Evolutionary conservation across 805 yeast species (phyloP), one percentile per base, ranked within the genome.

Genomic region (Kluyveromyces lactis): DNA sequence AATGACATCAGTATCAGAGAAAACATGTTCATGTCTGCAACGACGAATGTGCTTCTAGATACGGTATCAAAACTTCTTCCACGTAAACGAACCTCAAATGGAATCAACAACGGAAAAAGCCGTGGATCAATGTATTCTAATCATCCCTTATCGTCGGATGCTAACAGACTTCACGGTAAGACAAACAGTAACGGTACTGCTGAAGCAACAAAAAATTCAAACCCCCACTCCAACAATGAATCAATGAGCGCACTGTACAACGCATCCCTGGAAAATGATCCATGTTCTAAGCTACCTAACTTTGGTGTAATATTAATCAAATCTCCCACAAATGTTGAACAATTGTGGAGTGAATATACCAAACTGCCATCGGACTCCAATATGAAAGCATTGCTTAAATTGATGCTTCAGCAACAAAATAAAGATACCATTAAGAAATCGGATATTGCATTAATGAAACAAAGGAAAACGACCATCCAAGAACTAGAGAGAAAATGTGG

Each of bases 281-380:
- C 57, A 7, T 52, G 58, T 39, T 42, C 49, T 7, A 31, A 38
- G 12, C 39, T 52, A 24, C 47, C 53, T 3, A 55, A 56, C 41
- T 53, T 46, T 42, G 60, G 58, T 12, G 61, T 56, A 1, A 43
- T 55, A 3, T 42, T 56, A 17, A 44, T 55, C 12, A 55, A 53
- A 36, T 56, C 60, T 26, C 61, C 60, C 6, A 46, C 51, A 15
- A 49, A 55, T 3, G 50, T 55, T 9, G 33, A 44, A 2, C 58
- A 56, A 31, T 39, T 56, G 18, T 55, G 60, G 61, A 53, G 53
- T 31, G 61, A 55, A 30, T 56, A 56, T 38, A 48, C 51, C 12
- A 53, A 51, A 27, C 44, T 47, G 12, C 61, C 61, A 2, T 44
- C 46, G 11, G 55, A 56, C 8, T 51, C 56, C 52, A 41, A 48